A percentile compares a stretch with the other conserved stretches of the same genome.
Conservation (phyloP, 2,329 filamentous ascomycete species). For the Dryadomyces sulphureus region DNA sequence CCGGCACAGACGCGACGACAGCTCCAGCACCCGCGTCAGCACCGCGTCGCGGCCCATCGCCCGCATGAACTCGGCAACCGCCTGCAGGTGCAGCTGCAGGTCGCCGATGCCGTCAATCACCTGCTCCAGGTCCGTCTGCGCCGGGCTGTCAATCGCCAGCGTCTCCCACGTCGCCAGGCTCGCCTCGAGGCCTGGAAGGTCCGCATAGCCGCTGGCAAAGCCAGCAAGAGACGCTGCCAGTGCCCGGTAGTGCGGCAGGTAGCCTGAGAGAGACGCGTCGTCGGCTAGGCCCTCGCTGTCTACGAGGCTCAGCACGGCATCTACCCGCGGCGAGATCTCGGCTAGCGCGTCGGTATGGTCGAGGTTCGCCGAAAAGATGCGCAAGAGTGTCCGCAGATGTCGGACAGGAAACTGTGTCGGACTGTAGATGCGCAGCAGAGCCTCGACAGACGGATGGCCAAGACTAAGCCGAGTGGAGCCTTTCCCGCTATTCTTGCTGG, state of each 20-base stretch:
- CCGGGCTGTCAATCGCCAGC: conserved; percentile 23
- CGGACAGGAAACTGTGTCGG: conserved; percentile 35
- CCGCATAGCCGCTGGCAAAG: conserved; percentile 23
- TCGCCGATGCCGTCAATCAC: conserved; percentile 34
- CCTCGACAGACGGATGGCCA: conserved; percentile 29
- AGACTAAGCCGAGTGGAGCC: conserved; percentile 19
- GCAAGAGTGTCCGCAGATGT: conserved; percentile 34
- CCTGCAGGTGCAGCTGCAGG: conserved; percentile 33
- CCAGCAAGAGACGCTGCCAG: conserved; percentile 29
- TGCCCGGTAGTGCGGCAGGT: conserved; percentile 32
- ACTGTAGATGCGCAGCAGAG: conserved; percentile 34
- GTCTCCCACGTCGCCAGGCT: conserved; percentile 29
- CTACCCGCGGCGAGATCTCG: conserved; percentile 24
- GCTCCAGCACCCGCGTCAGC: conserved; percentile 30
- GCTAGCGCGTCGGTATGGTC: conserved; percentile 25
- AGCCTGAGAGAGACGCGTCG: conserved; percentile 28
- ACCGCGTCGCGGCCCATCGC: conserved; percentile 33
- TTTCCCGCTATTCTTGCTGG: conserved; percentile 18
- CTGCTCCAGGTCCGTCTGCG: conserved; percentile 25
- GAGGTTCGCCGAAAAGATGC: conserved; percentile 32
- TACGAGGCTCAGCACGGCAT: conserved; percentile 21
- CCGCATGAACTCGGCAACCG: conserved; percentile 34
- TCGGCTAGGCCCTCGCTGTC: conserved; percentile 24
- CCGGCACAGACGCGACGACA: conserved; percentile 28
- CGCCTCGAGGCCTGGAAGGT: conserved; percentile 18